Evolutionary conservation across 1,284 basidiomycete species (phyloP).

Genomic region (Neolentinus lepideus): DNA sequence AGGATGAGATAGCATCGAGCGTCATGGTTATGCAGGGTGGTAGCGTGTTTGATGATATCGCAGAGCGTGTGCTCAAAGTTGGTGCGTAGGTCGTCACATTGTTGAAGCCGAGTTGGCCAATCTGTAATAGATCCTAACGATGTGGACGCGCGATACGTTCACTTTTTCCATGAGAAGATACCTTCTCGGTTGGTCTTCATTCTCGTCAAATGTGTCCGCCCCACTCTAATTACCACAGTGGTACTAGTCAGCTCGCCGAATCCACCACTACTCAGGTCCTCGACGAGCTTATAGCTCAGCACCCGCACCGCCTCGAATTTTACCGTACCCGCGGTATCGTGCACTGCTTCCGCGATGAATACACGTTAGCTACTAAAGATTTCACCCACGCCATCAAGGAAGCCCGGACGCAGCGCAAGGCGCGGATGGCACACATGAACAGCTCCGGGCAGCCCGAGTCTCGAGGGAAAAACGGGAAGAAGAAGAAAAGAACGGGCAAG

Average conservation of each 20-base stretch:
- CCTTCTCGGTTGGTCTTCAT: constrained; percentile 60
- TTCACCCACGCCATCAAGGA: constrained; percentile 75
- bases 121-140: constrained; percentile 56
- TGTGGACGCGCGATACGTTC: constrained; percentile 74
- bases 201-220: constrained; percentile 2
- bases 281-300: constrained; percentile 62
- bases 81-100: constrained; percentile 35
- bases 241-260: constrained; percentile 66
- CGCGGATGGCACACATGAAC: constrained; percentile 43
- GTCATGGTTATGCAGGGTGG: constrained; percentile 90
- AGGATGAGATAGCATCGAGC: constrained; percentile 80
- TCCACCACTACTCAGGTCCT: constrained; percentile 67
- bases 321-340: constrained; percentile 79
- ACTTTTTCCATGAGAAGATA: constrained; percentile 88
- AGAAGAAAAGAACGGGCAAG: constrained; percentile 33
- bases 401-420: constrained; percentile 59
- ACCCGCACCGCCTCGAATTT: constrained; percentile 73
- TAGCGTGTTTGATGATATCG: constrained; percentile 80
- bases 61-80: constrained; percentile 68
- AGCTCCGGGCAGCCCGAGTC: constrained; percentile 29
- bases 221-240: background rate
- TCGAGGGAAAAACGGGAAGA: constrained; percentile 41
- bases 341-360: constrained; percentile 80
- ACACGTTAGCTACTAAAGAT: constrained; percentile 59
- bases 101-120: constrained; percentile 2